Conservation (phyloP, 176 grass and related monocot genomes). For the Hordeum vulgare region DNA sequence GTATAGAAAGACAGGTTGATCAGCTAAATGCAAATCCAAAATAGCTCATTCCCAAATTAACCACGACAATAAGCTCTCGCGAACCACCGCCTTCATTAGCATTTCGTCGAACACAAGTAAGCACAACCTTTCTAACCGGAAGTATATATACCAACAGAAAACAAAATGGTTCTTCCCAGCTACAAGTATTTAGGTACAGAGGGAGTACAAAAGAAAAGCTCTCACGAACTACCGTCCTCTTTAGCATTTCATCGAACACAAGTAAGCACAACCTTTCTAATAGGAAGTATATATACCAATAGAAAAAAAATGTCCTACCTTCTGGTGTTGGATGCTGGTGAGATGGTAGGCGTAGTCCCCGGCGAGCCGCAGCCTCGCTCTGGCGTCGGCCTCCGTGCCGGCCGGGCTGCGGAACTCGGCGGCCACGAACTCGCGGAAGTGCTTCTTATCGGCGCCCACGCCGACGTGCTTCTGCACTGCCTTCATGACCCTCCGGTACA, state of each 20-base stretch:
- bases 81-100: too few species aligned
- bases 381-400: conserved; percentile 26
- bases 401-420: conserved; percentile 45
- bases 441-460: conserved; percentile 24
- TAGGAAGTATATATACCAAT: background rate
- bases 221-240: background rate
- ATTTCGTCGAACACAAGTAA: too few species aligned
- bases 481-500: conserved; percentile 50
- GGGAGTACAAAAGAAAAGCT: too few species aligned
- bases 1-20: background rate
- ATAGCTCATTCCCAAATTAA: too few species aligned
- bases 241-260: conserved; percentile 2
- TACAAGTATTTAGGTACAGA: too few species aligned
- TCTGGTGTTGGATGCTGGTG: conserved; percentile 58
- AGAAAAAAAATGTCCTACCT: conserved; percentile 13
- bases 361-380: conserved; percentile 42
- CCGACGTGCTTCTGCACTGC: conserved; percentile 58
- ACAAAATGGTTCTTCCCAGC: too few species aligned
- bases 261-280: background rate
- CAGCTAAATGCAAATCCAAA: background rate
- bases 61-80: too few species aligned
- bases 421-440: conserved; percentile 54
- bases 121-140: too few species aligned
- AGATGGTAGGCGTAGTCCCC: conserved; percentile 55
- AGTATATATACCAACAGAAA: too few species aligned